A percentile compares a stretch with the other conserved stretches of the same genome.
phyloP scores from a whole-genome alignment of 192 early-diverging fungal genomes.

The Rhizophagus prolifer region DNA sequence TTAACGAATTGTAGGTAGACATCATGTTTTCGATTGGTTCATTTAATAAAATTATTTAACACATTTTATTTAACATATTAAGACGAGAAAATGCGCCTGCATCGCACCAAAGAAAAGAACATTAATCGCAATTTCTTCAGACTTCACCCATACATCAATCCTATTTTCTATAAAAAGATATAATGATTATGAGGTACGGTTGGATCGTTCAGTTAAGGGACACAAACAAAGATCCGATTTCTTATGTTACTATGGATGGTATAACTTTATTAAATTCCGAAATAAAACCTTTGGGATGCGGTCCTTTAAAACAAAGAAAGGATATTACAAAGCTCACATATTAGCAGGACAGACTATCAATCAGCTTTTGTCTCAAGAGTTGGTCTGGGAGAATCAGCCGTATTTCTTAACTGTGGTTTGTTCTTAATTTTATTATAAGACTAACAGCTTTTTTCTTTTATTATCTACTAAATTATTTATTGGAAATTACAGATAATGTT shows the following conservation, averaged over 20 bases:
- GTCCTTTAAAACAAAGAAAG: conserved; percentile 26
- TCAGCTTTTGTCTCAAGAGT: conserved; percentile 23
- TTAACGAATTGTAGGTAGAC: conserved; percentile 29
- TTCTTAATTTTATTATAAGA: neutral
- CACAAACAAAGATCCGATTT: conserved; percentile 29
- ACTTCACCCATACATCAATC: conserved; percentile 23
- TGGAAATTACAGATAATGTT: conserved; percentile 27
- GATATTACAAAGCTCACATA: conserved; percentile 18
- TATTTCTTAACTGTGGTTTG: conserved; percentile 27
- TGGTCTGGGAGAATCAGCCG: conserved; percentile 24
- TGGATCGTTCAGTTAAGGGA: conserved; percentile 22
- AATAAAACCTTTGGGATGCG: conserved; percentile 20
- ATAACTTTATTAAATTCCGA: no score
- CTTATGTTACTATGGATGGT: conserved; percentile 17
- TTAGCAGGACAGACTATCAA: conserved; percentile 24
- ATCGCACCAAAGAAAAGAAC: conserved; percentile 24
- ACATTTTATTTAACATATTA: neutral
- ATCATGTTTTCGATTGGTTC: neutral
- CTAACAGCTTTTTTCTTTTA: conserved; percentile 3
- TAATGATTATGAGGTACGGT: conserved; percentile 22
- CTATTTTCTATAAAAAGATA: conserved; percentile 16
- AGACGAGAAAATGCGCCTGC: conserved; percentile 14
- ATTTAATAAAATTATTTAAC: neutral
- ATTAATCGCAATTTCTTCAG: conserved; percentile 25
- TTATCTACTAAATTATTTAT: conserved; percentile 27